Base-by-base conservation (phyloP, 805 yeast species). In the Metschnikowia aberdeeniae region DNA sequence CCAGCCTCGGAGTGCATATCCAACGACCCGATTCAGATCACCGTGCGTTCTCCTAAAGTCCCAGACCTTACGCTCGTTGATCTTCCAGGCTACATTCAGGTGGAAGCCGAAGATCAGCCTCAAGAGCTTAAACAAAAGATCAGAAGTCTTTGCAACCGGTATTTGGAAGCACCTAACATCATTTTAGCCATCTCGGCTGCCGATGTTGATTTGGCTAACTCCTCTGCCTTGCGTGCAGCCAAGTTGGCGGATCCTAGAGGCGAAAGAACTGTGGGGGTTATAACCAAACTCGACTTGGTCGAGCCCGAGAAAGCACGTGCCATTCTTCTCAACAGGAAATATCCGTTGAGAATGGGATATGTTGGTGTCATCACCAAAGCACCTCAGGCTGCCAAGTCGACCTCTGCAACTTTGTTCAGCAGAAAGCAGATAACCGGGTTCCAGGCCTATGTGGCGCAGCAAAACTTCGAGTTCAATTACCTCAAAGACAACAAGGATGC, bases 51-150 rank as follows among this genome's bases (percentile, higher is more conserved):
- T 1, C 95, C 98, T 4, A 68, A 67, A 45, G 95, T 92, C 6
- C 76, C 99, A 0, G 99, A 95, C 67, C 72, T 93, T 44, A 88
- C 97, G 0, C 70, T 93, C 52, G 96, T 95, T 14, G 99, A 93
- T 70, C 72, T 93, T 48, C 99, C 99, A 0, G 99, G 99, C 7
- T 93, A 93, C 62, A 95, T 93, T 52, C 99, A 93, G 64, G 81
- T 93, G 5, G 96, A 93, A 61, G 95, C 98, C 2, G 90, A 95
- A 2, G 98, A 92, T 63, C 99, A 93, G 66, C 99, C 99, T 0
- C 66, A 75, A 4, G 87, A 83, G 46, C 75, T 93, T 49, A 92
- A 92, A 59, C 75, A 76, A 27, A 86, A 82, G 60, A 93, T 93
- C 55, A 73, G 87, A 47, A 80, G 75, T 42, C 71, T 93, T 27